Percentiles rank a stretch among this genome's conserved stretches.
These are phyloP conservation scores for Pelargonium myrrhifolium DNA, from an alignment of 441 rosid genomes.

Conservation along the genomic window DNA sequence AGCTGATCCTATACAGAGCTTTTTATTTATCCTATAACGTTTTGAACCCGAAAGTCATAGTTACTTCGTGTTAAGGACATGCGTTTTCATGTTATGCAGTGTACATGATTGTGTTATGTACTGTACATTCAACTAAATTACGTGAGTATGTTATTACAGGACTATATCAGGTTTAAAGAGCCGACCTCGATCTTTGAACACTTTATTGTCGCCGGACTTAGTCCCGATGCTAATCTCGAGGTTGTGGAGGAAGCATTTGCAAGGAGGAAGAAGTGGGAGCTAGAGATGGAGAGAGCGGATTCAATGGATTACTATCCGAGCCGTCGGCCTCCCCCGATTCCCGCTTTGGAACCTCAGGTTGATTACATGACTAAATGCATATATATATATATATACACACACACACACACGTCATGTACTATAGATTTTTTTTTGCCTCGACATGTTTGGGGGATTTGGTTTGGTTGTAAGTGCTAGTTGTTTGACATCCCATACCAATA, in stretches of 20 bases:
- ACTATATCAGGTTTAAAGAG: constrained; percentile 52
- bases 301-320: constrained; percentile 26
- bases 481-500: too few species aligned
- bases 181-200: constrained; percentile 87
- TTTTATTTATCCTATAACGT: too few species aligned
- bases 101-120: too few species aligned
- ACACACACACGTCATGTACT: too few species aligned
- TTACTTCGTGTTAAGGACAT: too few species aligned
- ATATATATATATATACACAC: too few species aligned
- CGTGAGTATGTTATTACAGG: constrained; percentile 55
- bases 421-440: background rate
- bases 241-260: constrained; percentile 81
- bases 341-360: constrained; percentile 87
- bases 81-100: too few species aligned
- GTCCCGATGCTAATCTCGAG: constrained; percentile 69
- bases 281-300: constrained; percentile 53
- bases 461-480: too few species aligned
- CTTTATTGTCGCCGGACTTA: constrained; percentile 80
- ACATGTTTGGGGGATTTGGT: too few species aligned
- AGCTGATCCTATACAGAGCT: too few species aligned
- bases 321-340: constrained; percentile 54
- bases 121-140: too few species aligned
- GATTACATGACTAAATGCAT: constrained; percentile 12
- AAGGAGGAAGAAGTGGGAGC: constrained; percentile 77
- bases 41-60: too few species aligned